Conservation (phyloP, 139 green algal genomes). For the Asterochloris erici region DNA sequence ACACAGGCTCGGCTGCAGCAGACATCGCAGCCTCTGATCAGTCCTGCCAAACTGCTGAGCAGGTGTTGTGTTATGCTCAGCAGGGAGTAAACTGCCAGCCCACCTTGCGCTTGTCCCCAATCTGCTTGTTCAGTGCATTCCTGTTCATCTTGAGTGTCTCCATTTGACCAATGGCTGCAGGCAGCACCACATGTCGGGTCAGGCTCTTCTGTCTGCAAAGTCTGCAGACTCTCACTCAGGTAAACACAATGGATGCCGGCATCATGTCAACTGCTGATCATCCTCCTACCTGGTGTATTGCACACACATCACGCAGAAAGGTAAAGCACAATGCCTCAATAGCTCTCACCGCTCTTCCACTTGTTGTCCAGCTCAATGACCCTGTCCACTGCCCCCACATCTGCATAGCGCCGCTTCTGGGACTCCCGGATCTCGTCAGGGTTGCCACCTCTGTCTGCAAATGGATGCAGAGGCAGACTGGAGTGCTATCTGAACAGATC, state of each 20-base stretch:
- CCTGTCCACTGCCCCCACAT: constrained; percentile 85
- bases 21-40: too few species aligned
- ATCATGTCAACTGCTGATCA: not conserved
- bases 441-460: constrained; percentile 91
- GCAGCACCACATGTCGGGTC: too few species aligned
- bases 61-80: too few species aligned
- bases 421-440: constrained; percentile 92
- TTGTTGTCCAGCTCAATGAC: constrained; percentile 87
- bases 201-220: too few species aligned
- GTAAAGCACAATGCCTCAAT: not conserved
- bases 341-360: constrained; percentile 73
- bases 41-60: too few species aligned
- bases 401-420: constrained; percentile 80
- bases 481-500: not conserved
- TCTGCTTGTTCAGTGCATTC: constrained; percentile 92
- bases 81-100: too few species aligned
- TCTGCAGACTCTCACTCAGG: not conserved
- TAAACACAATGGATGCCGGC: not conserved
- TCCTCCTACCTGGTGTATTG: not conserved
- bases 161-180: constrained; percentile 70
- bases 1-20: too few species aligned
- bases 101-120: constrained; percentile 74
- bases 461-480: not conserved
- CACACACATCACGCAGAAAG: not conserved
- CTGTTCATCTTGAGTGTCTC: constrained; percentile 89